Conservation (phyloP, 2,329 filamentous ascomycete genomes). For the Calonectria hongkongensis region DNA sequence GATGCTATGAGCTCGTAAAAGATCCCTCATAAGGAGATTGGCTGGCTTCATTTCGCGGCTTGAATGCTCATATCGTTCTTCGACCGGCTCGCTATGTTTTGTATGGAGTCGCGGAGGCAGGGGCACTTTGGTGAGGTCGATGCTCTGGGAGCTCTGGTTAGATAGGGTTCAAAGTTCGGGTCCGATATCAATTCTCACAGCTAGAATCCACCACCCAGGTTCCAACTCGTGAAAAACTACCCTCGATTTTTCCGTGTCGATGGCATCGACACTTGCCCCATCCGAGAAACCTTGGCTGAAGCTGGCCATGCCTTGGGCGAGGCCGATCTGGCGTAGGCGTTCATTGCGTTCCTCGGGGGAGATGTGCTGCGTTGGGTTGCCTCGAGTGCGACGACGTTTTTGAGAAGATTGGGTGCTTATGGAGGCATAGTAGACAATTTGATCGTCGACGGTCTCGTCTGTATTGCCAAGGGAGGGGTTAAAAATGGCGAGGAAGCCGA, state of each 20-base stretch:
- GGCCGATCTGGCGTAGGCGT: slow-evolving; percentile 91
- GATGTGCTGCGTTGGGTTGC: slow-evolving; percentile 65
- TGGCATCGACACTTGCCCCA: slow-evolving; percentile 84
- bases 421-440: slow-evolving; percentile 96
- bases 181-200: slow-evolving; percentile 72
- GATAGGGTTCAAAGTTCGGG: background rate
- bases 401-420: slow-evolving; percentile 65
- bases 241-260: slow-evolving; percentile 93
- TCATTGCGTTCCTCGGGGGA: slow-evolving; percentile 85
- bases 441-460: slow-evolving; percentile 79
- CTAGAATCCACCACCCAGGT: slow-evolving; percentile 94
- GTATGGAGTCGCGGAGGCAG: slow-evolving; percentile 74
- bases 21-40: slow-evolving; percentile 84
- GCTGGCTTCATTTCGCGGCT: slow-evolving; percentile 92
- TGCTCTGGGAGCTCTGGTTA: slow-evolving; percentile 59
- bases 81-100: slow-evolving; percentile 62
- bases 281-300: slow-evolving; percentile 93
- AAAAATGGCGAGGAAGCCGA: slow-evolving; percentile 95
- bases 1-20: slow-evolving; percentile 86
- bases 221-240: slow-evolving; percentile 93
- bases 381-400: slow-evolving; percentile 65
- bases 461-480: slow-evolving; percentile 85
- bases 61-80: slow-evolving; percentile 83
- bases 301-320: slow-evolving; percentile 96
- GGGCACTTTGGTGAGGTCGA: slow-evolving; percentile 85